Base-by-base conservation (phyloP, 1,284 basidiomycete genomes). In the Cryptococcus sp. region DNA sequence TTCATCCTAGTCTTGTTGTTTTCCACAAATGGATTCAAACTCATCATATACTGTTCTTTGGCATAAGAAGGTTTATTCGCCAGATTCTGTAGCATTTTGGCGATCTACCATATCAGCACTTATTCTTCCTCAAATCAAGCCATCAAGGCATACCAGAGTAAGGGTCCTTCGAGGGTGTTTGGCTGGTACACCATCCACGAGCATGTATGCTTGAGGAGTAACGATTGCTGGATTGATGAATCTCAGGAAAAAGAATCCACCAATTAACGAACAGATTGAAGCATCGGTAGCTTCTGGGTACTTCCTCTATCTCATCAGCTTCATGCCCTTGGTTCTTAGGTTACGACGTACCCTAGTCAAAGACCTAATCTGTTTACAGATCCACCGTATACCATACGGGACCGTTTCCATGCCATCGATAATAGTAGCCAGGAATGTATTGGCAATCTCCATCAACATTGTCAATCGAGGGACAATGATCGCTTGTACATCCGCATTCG, bases 161-260 rank as follows among this genome's bases (percentile, higher is more conserved):
- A 98, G 78, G 14, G 96, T 98, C 63, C 96, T 83, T 46, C 96
- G 82, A 22, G 94, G 93, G 72, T 98, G 91, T 76, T 97, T 98
- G 9, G 96, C 92, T 0, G 96, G 96, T 19, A 94, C 87, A 44
- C 88, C 90, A 68, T 98, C 93, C 37, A 98, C 93, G 45, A 99
- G 84, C 94, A 98, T 98, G 75, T 98, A 98, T 21, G 96, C 94
- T 73, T 99, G 96, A 0, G 96, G 96, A 1, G 96, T 98, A 52
- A 99, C 96, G 60, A 99, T 92, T n/a, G 96, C 96, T 2, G 96
- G 96, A 70, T 99, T 99, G 79, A 99, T 97, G 77, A 98, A 99
- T 13, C 96, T 89, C 54, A 99, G 83, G 82, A 98, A 98, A 82
- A 98, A 99, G 80, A 98, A 98, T 19, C 94, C 94, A 50, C 96